Evolutionary conservation across 1,284 basidiomycete species (phyloP).

Genomic region (Rhodotorula sp.): DNA sequence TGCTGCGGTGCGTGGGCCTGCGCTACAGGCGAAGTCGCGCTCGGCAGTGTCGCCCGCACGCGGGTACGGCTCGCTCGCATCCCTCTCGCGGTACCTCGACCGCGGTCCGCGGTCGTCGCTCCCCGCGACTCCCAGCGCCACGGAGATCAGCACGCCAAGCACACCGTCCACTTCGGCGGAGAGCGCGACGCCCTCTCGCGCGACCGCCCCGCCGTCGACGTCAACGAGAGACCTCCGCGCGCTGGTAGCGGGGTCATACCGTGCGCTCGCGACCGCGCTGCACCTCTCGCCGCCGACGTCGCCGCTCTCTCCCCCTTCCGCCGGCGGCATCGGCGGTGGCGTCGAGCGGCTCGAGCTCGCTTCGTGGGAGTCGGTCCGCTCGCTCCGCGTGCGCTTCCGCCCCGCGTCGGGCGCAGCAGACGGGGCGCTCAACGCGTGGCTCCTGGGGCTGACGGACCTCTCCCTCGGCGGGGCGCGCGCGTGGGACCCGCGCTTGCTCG

Average conservation of each 20-base stretch:
- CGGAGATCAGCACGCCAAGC: too few relatives aligned
- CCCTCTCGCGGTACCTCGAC: background rate
- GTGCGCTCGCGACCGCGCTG: background rate
- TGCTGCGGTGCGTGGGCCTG: too few relatives aligned
- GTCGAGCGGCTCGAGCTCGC: background rate
- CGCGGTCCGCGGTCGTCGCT: background rate
- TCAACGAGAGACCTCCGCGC: background rate
- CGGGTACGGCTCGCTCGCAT: background rate
- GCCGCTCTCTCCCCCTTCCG: background rate
- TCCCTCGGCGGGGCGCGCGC: background rate
- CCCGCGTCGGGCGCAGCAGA: background rate
- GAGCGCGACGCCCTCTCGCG: background rate
- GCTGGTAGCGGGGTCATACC: background rate
- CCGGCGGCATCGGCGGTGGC: background rate
- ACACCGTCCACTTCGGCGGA: too few relatives aligned
- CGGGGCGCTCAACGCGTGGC: background rate
- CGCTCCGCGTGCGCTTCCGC: background rate
- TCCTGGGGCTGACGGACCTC: constrained; percentile 5
- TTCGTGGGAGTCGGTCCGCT: background rate
- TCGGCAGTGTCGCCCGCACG: background rate
- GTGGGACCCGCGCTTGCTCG: background rate
- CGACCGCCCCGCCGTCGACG: too few relatives aligned
- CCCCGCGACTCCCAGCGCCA: too few relatives aligned
- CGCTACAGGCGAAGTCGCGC: background rate
- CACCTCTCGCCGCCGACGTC: background rate